Base-by-base conservation (phyloP, 164 flowering plant species). In the Vitis rotundifolia region DNA sequence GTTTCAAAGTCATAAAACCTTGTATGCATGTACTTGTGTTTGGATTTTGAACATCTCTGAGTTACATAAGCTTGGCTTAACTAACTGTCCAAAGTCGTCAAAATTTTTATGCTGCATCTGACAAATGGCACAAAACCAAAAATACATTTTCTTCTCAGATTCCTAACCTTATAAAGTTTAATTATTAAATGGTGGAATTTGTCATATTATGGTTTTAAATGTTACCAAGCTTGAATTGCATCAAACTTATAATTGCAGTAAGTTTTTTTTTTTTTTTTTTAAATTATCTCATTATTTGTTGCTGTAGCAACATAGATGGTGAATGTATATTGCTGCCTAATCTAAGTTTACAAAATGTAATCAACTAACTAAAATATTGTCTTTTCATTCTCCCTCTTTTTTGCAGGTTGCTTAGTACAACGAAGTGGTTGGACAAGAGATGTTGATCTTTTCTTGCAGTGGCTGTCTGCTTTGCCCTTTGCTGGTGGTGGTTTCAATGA, bases 401-500 rank as follows among this genome's bases (percentile, higher is more conserved):
- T 8, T 83, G 77, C 86, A 94, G 99, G 78, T 80, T 95, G 89
- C 75, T 72, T 88, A 26, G 92, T 93, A 29, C 98, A 90, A 71
- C 75, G 93, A 57, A 88, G 85, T 85, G 96, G 94, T 63, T 95
- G 98, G 99, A 93, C 94, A 62, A 88, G 75, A 79, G 85, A 93
- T 76, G 71, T 86, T 29, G 96, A 91, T 70, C 61, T 66, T 37
- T 95, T 93, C 73, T 75, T 95, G 49, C 82, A 86, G 52, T 95
- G 97, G 98, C 82, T 95, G 55, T 89, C 91, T 58, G 80, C 88
- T n/a, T 49, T 93, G 72, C 82, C 88, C 48, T 91, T 95, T 81
- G 72, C 78, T 51, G 99, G 98, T 66, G 99, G 98, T 80, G 99
- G 99, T 59, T 95, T 90, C 72, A 76, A 76, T 79, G 97, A 95